Base-by-base conservation (phyloP, 2,329 filamentous ascomycete genomes). In the Niveomyces coronatus region DNA sequence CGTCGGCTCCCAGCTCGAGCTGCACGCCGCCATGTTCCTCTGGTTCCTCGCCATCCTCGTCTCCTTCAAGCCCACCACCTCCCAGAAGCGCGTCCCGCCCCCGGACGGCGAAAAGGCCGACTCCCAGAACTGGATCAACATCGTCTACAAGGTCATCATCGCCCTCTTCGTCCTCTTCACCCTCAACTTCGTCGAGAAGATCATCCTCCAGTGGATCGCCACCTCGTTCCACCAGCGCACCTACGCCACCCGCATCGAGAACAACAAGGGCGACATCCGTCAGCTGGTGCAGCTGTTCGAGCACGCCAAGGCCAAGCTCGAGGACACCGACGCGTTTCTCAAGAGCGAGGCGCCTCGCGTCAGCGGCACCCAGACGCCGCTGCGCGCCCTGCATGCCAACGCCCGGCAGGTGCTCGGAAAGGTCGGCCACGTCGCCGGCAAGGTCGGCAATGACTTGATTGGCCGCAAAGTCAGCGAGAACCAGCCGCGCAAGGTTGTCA, bases 141-240 rank as follows among this genome's bases (percentile, higher is more conserved):
- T 80, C 11, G 74, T 87, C 47, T 84, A 93, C 67, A 94, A 93
- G 56, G 74, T 96, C 49, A 79, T 95, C 43, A 77, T 94, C 14
- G 73, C 84, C 3, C 54, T 93, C n/a, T 88, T 96, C 49, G 81
- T 93, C 11, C 74, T 85, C 44, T 74, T 79, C 0, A 68, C 78
- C 3, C 66, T 95, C 44, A 95, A 96, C 59, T 82, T 91, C 43
- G 68, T 82, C 37, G 88, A 95, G 59, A 96, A 95, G 66, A 83
- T 95, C 43, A 74, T 94, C 48, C 94, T 95, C 39, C 88, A 95
- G 54, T 80, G 94, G 62, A 94, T 96, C 48, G 88, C 89, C 22
- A 88, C 88, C 41, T 87, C 82, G 44, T 96, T 96, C 60, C 89
- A 96, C 56, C 68, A 85, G 41, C 76, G 89, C 31, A 95, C 89